Evolutionary conservation across 1,284 basidiomycete species (phyloP).

Genomic region (Boletus mariae): DNA sequence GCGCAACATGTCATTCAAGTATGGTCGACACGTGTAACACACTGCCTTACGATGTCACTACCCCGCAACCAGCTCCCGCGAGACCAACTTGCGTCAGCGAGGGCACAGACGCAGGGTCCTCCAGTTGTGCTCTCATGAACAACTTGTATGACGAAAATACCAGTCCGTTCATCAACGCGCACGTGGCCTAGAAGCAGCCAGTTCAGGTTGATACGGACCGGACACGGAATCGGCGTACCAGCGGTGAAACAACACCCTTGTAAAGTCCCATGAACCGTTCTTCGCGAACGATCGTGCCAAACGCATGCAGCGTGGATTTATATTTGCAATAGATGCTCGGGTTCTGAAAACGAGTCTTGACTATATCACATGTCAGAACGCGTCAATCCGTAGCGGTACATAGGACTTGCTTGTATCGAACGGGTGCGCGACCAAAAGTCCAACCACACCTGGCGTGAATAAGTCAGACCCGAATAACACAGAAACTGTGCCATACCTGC

Average conservation of each 20-base stretch:
- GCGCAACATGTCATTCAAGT: constrained; percentile 2
- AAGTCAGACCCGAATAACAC: not conserved
- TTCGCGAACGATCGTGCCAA: constrained; percentile 62
- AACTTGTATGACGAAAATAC: constrained; percentile 75
- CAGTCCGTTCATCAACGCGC: constrained; percentile 49
- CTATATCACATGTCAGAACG: constrained; percentile 33
- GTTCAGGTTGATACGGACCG: not conserved
- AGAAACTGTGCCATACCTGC: constrained; percentile 39
- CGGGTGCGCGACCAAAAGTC: not conserved
- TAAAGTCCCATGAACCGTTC: constrained; percentile 65
- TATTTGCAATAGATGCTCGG: constrained; percentile 46
- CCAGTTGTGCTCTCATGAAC: constrained; percentile 58
- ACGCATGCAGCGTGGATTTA: constrained; percentile 56
- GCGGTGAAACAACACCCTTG: constrained; percentile 69
- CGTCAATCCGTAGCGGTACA: not conserved
- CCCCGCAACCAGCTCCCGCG: constrained; percentile 75
- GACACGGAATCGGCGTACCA: constrained; percentile 43
- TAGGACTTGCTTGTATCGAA: constrained; percentile 62
- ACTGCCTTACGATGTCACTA: constrained; percentile 64
- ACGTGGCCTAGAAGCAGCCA: constrained; percentile 47
- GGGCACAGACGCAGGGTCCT: constrained; percentile 43
- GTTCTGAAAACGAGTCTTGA: constrained; percentile 74
- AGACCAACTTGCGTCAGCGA: constrained; percentile 67
- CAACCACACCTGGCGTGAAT: not conserved
- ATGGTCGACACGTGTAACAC: not conserved